Percentiles rank a stretch among this genome's conserved stretches.
These are phyloP conservation scores for Pyrenula massariospora DNA, from an alignment of 495 filamentous ascomycete genomes.

Conservation along the genomic window DNA sequence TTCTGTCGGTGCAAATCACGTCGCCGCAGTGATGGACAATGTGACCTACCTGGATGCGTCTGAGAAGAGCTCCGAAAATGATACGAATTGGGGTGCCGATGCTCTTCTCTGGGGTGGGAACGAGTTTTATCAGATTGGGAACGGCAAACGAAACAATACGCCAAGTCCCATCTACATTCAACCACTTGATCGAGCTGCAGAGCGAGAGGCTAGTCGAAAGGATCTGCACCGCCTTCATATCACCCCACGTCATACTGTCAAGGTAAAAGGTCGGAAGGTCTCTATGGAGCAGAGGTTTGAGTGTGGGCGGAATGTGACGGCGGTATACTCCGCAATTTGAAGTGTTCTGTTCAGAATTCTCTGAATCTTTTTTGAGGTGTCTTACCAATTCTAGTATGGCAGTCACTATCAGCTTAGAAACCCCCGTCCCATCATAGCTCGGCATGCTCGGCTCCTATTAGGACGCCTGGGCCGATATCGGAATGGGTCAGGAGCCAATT, in stretches of 20 bases:
- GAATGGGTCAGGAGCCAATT: not conserved
- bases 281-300: slow-evolving; percentile 79
- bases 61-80: slow-evolving; percentile 27
- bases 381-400: too few species aligned
- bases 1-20: slow-evolving; percentile 67
- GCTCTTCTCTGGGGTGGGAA: slow-evolving; percentile 90
- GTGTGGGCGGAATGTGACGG: slow-evolving; percentile 75
- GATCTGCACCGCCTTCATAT: slow-evolving; percentile 75
- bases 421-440: too few species aligned
- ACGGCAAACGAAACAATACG: slow-evolving; percentile 73
- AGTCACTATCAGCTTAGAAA: too few species aligned
- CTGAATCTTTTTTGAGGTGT: too few species aligned
- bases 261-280: slow-evolving; percentile 50
- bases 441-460: too few species aligned
- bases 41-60: slow-evolving; percentile 46
- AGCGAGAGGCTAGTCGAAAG: slow-evolving; percentile 31
- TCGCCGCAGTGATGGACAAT: slow-evolving; percentile 70
- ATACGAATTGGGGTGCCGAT: slow-evolving; percentile 66
- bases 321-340: slow-evolving; percentile 49
- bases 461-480: not conserved
- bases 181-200: slow-evolving; percentile 46
- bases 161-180: slow-evolving; percentile 64
- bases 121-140: slow-evolving; percentile 86
- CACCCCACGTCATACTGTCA: slow-evolving; percentile 63
- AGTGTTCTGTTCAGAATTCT: too few species aligned